Evolutionary conservation across 2,329 filamentous ascomycete genomes (phyloP), one percentile per base, ranked within the genome.

Genomic region (Talaromyces sp.): DNA sequence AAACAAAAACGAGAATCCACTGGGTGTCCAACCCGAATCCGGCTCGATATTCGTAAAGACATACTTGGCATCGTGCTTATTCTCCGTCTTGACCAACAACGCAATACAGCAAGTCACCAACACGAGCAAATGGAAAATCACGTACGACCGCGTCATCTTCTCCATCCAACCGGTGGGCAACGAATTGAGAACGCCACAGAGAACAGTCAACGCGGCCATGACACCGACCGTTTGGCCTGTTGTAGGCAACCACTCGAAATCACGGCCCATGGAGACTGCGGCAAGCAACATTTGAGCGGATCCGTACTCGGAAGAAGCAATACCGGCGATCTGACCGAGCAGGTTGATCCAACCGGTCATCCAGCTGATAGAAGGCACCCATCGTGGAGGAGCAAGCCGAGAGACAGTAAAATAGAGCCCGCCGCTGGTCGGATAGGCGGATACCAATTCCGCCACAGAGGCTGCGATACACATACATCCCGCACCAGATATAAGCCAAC

Each of bases 271-370:
- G 5, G 57, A 59, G 41, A 59, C 57, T 1, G 57, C 57, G 11
- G 57, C 57, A 4, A 84, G 74, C 39, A 84, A 74, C 71, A 84
- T 77, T 64, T 83, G 79, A 2, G 82, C 77, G 7, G 80, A 77
- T 52, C 81, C 81, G 68, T 83, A 84, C 70, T 83, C 81, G 9
- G 78, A 80, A 0, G 81, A 83, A 17, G 82, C 82, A 54, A 81
- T 75, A 60, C 82, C 81, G 25, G 78, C 75, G 45, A 81, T 73
- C 62, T 82, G 79, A 54, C 81, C 81, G 9, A 83, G 71, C 1
- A 81, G 69, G 62, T 80, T 81, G 60, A 81, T 70, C 76, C 79
- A 81, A 9, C 79, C 78, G 59, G 69, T 72, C 37, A 80, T 67
- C 80, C 81, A 83, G 60, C 76, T 77, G 48, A 82, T 73, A 1